Evolutionary conservation across 371 early-diverging fungal species (phyloP).

Genomic region (Polyrhizophydium stewartii): DNA sequence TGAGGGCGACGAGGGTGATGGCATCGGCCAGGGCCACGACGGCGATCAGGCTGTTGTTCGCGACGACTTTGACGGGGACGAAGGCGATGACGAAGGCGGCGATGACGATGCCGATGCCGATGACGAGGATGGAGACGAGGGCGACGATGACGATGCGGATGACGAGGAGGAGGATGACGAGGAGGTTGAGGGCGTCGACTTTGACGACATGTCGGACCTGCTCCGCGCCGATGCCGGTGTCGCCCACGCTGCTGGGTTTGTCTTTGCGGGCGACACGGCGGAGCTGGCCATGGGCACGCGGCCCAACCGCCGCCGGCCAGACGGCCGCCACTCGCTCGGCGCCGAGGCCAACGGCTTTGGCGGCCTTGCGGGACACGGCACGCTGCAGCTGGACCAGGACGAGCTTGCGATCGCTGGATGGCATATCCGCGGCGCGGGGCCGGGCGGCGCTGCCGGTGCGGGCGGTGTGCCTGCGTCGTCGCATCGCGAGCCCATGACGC

Average conservation of each 20-base stretch:
- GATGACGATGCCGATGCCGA: constrained; percentile 34
- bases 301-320: too few species aligned
- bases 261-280: not conserved
- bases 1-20: constrained; percentile 18
- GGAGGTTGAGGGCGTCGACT: not conserved
- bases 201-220: not conserved
- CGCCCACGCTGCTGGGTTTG: not conserved
- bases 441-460: too few species aligned
- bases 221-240: not conserved
- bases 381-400: too few species aligned
- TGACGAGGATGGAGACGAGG: constrained; percentile 23
- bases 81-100: constrained; percentile 22
- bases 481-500: constrained; percentile 48
- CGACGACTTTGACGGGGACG: constrained; percentile 29
- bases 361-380: too few species aligned
- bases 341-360: too few species aligned
- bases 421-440: too few species aligned
- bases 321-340: too few species aligned
- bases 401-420: too few species aligned
- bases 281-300: too few species aligned
- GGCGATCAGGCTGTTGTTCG: constrained; percentile 27
- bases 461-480: too few species aligned
- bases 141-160: constrained; percentile 5
- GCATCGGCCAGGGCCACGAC: constrained; percentile 34
- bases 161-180: constrained; percentile 7